These are phyloP conservation scores for Petunia axillaris DNA, from an alignment of 257 asterid genomes.

Conservation along the genomic window DNA sequence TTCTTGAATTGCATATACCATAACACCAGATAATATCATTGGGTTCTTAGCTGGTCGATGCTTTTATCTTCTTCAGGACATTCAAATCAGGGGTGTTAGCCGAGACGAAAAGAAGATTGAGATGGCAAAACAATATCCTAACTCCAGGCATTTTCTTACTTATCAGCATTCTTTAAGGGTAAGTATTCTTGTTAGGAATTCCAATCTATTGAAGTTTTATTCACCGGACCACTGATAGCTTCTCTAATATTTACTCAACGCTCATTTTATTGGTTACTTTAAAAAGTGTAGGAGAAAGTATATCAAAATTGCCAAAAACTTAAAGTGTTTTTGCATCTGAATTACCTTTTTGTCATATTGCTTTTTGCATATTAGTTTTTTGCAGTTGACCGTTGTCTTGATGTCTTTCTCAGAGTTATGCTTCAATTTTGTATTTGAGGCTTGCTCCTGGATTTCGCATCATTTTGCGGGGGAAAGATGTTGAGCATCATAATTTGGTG, in stretches of 20 bases:
- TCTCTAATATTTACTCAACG: background rate
- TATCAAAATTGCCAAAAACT: background rate
- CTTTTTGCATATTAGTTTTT: slow-evolving; percentile 30
- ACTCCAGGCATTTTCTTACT: slow-evolving; percentile 67
- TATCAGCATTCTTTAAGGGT: slow-evolving; percentile 84
- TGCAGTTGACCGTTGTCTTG: background rate
- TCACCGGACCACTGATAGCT: background rate
- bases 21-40: no score
- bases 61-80: slow-evolving; percentile 50
- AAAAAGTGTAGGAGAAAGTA: background rate
- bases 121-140: slow-evolving; percentile 57
- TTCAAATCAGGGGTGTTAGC: slow-evolving; percentile 63
- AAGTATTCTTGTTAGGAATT: slow-evolving; percentile 6
- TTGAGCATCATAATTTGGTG: slow-evolving; percentile 60
- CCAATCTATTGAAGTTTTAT: background rate
- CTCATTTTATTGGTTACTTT: slow-evolving; percentile 27
- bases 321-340: background rate
- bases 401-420: slow-evolving; percentile 59
- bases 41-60: background rate
- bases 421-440: slow-evolving; percentile 67
- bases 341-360: slow-evolving; percentile 13
- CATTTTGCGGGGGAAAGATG: slow-evolving; percentile 58
- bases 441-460: slow-evolving; percentile 62
- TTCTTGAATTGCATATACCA: slow-evolving; percentile 26
- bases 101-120: slow-evolving; percentile 69